Base-by-base conservation (phyloP, 805 yeast genomes). In the Ogataea neopini region DNA sequence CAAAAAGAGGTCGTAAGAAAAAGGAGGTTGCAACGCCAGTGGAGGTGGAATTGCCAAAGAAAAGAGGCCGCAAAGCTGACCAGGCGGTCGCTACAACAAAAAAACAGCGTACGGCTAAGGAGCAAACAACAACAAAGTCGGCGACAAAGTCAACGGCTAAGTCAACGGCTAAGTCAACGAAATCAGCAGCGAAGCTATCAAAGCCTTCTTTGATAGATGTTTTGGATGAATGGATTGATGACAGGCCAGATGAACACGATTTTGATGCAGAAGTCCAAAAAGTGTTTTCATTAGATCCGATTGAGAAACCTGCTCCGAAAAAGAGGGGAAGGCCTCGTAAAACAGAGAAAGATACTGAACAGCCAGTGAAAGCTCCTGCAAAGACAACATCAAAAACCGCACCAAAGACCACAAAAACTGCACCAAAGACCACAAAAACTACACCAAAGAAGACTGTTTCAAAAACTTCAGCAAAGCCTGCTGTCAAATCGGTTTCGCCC, bases 281-380 rank as follows among this genome's bases (percentile, higher is more conserved):
- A 25, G 44, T 45, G 2, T 45, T 45, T 25, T 45, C 48, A n/a
- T 29, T 45, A 8, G 48, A 45, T 2, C 18, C 48, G 3, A 19
- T 14, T 3, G 43, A 40, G 15, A 45, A 39, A 15, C 34, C 35
- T 13, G 13, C 19, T 10, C 20, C 34, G 4, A 33, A 29, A 13
- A 40, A 34, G 17, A 32, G 22, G 17, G 40, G 40, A 3, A 44
- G 44, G 11, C 42, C 42, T 25, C 42, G 42, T 13, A 39, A 39
- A 15, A 28, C 25, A 17, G 23, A 17, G 20, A 18, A 19, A 7
- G 32, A 33, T 32, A 19, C 26, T 14, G 15, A 22, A n/a, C 14
- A 20, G 13, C 14, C 32, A n/a, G 38, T n/a, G 14, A 28, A 28
- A n/a, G 25, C 25, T 22, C 8, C 25, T 22, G 11, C 30, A 28